These are phyloP conservation scores for Amesomyces nigricolor DNA, from an alignment of 2,329 filamentous ascomycete genomes.

Conservation along the genomic window DNA sequence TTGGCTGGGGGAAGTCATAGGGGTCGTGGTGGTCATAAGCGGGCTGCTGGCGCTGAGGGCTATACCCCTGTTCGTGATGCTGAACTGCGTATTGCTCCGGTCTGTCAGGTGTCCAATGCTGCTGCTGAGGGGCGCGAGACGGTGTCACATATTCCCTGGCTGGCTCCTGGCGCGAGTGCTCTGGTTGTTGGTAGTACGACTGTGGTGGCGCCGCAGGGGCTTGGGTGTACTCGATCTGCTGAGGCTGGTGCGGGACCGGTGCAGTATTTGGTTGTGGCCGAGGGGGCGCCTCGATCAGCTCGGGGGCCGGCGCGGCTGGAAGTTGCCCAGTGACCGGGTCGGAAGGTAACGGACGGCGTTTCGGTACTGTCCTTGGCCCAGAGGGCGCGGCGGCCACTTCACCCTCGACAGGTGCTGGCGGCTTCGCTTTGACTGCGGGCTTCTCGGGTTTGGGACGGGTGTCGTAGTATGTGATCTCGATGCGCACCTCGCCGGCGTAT, in stretches of 20 bases:
- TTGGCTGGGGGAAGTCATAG: constrained; percentile 31
- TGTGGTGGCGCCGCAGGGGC: constrained; percentile 32
- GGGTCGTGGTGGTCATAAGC: constrained; percentile 37
- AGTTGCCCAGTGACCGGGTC: constrained; percentile 62
- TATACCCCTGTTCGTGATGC: constrained; percentile 36
- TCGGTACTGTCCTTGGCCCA: constrained; percentile 57
- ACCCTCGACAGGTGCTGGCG: constrained; percentile 30
- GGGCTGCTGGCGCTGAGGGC: constrained; percentile 33
- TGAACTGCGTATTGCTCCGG: constrained; percentile 33
- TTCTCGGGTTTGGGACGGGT: constrained; percentile 75
- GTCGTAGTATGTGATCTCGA: constrained; percentile 97
- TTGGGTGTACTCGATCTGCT: constrained; percentile 46
- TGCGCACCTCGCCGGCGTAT: constrained; percentile 89
- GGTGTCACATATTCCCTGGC: constrained; percentile 18
- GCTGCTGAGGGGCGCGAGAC: constrained; percentile 23
- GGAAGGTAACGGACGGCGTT: constrained; percentile 75
- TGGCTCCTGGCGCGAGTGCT: constrained; percentile 16
- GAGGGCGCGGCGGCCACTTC: constrained; percentile 27
- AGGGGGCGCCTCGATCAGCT: constrained; percentile 43
- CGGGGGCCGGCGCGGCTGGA: constrained; percentile 36
- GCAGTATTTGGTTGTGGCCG: constrained; percentile 39
- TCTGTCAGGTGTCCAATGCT: constrained; percentile 33
- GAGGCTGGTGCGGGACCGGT: constrained; percentile 46
- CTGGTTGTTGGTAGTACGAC: constrained; percentile 22
- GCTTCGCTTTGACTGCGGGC: constrained; percentile 50